A percentile compares a stretch with the other conserved stretches of the same genome.
These are phyloP conservation scores for Alloteropsis angusta DNA, from an alignment of 202 grass and related monocot genomes.

Conservation along the genomic window DNA sequence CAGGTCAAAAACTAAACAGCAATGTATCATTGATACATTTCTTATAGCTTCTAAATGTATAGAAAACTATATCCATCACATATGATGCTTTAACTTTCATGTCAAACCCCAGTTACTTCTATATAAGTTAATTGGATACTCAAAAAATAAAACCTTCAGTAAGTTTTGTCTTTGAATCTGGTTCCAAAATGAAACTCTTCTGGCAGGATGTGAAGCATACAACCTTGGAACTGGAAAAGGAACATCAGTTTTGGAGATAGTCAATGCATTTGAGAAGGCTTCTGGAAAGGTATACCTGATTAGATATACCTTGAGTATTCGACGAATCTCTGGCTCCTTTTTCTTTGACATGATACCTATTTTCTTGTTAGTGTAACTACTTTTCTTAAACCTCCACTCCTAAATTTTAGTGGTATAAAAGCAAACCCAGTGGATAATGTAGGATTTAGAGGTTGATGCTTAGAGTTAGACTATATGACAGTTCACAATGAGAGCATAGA, in stretches of 20 bases:
- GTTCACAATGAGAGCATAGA: neutral
- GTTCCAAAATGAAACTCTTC: constrained; percentile 13
- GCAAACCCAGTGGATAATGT: neutral
- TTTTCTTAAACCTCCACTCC: neutral
- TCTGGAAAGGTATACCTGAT: constrained; percentile 67
- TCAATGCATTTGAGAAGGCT: constrained; percentile 85
- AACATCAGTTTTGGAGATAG: constrained; percentile 91
- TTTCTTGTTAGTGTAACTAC: neutral
- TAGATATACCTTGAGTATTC: neutral
- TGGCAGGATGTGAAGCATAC: constrained; percentile 80
- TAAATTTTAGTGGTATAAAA: neutral
- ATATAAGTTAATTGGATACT: neutral
- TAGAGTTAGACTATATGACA: neutral
- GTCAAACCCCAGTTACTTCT: neutral
- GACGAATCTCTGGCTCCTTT: neutral
- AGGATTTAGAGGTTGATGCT: neutral
- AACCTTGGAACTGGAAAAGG: constrained; percentile 92
- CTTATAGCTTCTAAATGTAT: neutral
- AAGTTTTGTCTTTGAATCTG: constrained; percentile 2
- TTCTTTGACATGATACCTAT: neutral
- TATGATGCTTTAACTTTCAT: neutral
- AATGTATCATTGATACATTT: no score
- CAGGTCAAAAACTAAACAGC: no score
- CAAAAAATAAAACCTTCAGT: neutral
- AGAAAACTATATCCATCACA: neutral